phyloP scores from a whole-genome alignment of 2,329 filamentous ascomycete species.

The Hirsutella thompsonii region DNA sequence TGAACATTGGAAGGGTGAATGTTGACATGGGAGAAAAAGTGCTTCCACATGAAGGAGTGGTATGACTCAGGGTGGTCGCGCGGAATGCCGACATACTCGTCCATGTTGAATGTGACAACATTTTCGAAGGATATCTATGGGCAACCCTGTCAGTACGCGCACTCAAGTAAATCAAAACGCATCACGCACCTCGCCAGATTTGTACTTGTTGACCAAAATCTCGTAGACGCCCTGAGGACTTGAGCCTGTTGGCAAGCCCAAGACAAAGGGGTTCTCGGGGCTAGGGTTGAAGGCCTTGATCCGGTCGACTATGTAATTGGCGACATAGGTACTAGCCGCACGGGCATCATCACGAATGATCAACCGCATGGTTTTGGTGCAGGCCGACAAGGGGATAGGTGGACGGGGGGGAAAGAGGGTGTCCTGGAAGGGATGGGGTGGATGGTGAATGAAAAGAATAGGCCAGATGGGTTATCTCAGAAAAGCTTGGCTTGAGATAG shows the following conservation, averaged over 20 bases:
- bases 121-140: conserved; percentile 65
- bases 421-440: neutral
- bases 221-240: conserved; percentile 70
- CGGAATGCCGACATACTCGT: conserved; percentile 77
- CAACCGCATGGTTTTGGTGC: conserved; percentile 51
- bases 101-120: conserved; percentile 91
- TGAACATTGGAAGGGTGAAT: conserved; percentile 72
- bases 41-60: conserved; percentile 87
- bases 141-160: conserved; percentile 1
- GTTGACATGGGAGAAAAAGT: conserved; percentile 80
- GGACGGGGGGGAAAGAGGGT: neutral
- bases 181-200: conserved; percentile 41
- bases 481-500: no score
- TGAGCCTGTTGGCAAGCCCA: conserved; percentile 73
- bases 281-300: conserved; percentile 69
- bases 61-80: conserved; percentile 77
- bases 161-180: neutral
- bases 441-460: no score
- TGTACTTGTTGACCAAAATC: conserved; percentile 58
- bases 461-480: no score
- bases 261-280: conserved; percentile 60
- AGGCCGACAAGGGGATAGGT: neutral
- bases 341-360: conserved; percentile 66
- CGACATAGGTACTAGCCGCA: conserved; percentile 61
- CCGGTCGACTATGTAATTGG: conserved; percentile 70